These are phyloP conservation scores for Podosphaera leucotricha DNA, from an alignment of 2,329 filamentous ascomycete genomes.

Conservation along the genomic window DNA sequence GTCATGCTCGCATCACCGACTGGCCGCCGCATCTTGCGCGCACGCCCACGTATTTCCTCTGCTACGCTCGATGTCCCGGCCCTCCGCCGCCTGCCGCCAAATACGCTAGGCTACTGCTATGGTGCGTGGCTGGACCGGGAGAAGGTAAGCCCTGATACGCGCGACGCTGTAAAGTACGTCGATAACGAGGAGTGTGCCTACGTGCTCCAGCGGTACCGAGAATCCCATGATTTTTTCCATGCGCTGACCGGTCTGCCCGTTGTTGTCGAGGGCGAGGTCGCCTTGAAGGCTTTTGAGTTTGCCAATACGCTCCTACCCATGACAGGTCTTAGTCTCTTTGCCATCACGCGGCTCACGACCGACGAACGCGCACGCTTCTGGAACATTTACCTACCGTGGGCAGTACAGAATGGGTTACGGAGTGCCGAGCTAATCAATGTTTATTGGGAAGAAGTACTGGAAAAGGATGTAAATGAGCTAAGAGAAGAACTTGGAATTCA, in stretches of 20 bases:
- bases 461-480: conserved; percentile 58
- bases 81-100: conserved; percentile 47
- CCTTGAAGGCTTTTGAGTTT: conserved; percentile 96
- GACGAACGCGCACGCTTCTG: conserved; percentile 44
- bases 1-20: conserved; percentile 72
- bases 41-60: conserved; percentile 72
- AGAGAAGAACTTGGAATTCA: conserved; percentile 60
- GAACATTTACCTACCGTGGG: conserved; percentile 68
- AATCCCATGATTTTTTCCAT: conserved; percentile 96
- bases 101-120: conserved; percentile 62
- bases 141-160: conserved; percentile 77
- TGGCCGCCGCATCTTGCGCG: conserved; percentile 73
- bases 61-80: conserved; percentile 35
- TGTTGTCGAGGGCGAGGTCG: conserved; percentile 85
- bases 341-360: conserved; percentile 38
- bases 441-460: conserved; percentile 90
- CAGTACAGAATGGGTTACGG: conserved; percentile 54
- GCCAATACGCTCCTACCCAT: conserved; percentile 85
- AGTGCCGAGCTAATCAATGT: conserved; percentile 75
- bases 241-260: conserved; percentile 77
- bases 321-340: conserved; percentile 70
- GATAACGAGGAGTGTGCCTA: conserved; percentile 92
- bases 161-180: conserved; percentile 63
- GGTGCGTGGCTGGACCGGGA: conserved; percentile 83
- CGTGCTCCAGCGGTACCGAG: conserved; percentile 93